Base-by-base conservation (phyloP, 2,329 filamentous ascomycete genomes). In the Xylaria multiplex region DNA sequence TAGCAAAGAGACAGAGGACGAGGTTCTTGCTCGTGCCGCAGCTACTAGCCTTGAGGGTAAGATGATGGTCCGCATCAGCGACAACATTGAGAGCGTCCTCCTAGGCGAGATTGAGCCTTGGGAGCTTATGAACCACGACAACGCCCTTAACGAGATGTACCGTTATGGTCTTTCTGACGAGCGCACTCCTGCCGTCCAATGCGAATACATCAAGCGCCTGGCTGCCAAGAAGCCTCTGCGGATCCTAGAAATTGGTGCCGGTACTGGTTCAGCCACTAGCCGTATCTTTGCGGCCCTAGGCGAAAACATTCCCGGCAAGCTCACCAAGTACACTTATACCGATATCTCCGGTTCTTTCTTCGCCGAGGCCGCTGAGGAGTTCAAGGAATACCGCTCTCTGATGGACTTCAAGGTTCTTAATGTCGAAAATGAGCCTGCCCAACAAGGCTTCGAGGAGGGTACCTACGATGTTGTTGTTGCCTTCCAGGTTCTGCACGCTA, bases 321-420 rank as follows among this genome's bases (percentile, higher is more conserved):
- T 81, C 54, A 68, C 74, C 2, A 76, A 78, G 22, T 84, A 83
- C 65, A 81, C 79, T 0, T 85, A 78, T 71, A 84, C 82, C 0
- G 82, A 84, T 66, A 79, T 83, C 46, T 78, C 78, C 1, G 70
- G 77, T 27, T 77, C 75, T 27, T 81, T 81, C 74, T 79, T 76
- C 62, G 72, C 72, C 19, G 77, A 70, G 49, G 77, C 77, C 2
- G 71, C 72, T 27, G 71, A 76, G 40, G 70, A 70, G 32, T 77
- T 79, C 56, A 70, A 74, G 59, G 65, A 72, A 2, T 73, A 71
- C 49, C 70, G 71, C 30, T 69, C 69, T 50, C 65, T 73, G 49
- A 77, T 79, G 67, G 71, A 72, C 45, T 74, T 77, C 48, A 72
- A 74, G 64, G 71, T 72, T n/a, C 59, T 78, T 22, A 73, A 79